A percentile compares a stretch with the other conserved stretches of the same genome.
Conservation (phyloP, 164 flowering plant species). For the Platanus orientalis region DNA sequence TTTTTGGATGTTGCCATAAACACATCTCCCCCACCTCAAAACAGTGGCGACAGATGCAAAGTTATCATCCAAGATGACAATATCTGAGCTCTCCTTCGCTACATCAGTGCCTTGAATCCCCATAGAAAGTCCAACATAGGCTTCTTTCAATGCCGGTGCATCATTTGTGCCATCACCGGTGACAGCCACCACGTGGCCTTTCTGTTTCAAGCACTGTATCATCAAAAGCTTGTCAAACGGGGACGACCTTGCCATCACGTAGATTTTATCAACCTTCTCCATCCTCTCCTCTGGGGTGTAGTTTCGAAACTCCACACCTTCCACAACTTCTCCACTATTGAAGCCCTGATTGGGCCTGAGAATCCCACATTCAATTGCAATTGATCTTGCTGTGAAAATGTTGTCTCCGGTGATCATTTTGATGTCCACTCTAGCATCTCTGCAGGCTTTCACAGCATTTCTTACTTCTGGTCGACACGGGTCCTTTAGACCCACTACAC, state of each 20-base stretch:
- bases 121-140: conserved; percentile 43
- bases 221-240: conserved; percentile 43
- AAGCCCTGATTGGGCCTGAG: conserved; percentile 21
- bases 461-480: conserved; percentile 62
- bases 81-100: conserved; percentile 32
- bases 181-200: conserved; percentile 43
- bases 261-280: conserved; percentile 28
- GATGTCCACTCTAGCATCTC: conserved; percentile 51
- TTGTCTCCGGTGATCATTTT: conserved; percentile 80
- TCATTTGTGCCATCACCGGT: conserved; percentile 48
- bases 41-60: conserved; percentile 33
- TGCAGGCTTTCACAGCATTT: conserved; percentile 55
- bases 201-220: conserved; percentile 37
- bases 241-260: conserved; percentile 44
- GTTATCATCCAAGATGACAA: conserved; percentile 38
- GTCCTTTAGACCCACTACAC: conserved; percentile 69
- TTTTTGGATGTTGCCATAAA: conserved; percentile 41
- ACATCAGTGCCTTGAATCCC: conserved; percentile 48
- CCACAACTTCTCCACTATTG: conserved; percentile 23
- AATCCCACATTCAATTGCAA: conserved; percentile 37
- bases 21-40: conserved; percentile 44
- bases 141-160: conserved; percentile 39
- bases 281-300: conserved; percentile 34
- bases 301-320: conserved; percentile 35
- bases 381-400: conserved; percentile 36